Evolutionary conservation across 1,284 basidiomycete genomes (phyloP).

Genomic region (Cutaneotrichosporon mucoides): DNA sequence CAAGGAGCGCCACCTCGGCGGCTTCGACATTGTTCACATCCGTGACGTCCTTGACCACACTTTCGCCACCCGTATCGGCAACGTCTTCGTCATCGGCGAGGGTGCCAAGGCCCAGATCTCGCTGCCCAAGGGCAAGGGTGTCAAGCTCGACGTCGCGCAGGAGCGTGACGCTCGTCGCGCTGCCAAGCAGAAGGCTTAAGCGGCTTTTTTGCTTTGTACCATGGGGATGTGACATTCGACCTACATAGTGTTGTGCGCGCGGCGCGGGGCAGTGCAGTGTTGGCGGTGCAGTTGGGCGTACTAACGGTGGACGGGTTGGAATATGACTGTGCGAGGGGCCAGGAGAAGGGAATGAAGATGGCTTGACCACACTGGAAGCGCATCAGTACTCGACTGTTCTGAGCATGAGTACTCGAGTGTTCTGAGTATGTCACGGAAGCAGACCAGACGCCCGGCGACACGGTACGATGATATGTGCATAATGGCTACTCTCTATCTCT

Average conservation of each 20-base stretch:
- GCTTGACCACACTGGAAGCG: no score
- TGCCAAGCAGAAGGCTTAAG: not conserved
- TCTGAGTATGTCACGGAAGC: no score
- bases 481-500: no score
- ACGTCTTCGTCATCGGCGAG: conserved; percentile 97
- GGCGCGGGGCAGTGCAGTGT: no score
- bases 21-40: conserved; percentile 97
- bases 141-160: conserved; percentile 59
- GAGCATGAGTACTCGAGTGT: no score
- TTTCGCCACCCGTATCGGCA: conserved; percentile 91
- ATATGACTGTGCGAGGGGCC: no score
- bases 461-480: no score
- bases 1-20: conserved; percentile 95
- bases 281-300: no score
- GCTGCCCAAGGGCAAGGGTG: conserved; percentile 96
- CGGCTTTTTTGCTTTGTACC: conserved; percentile 4
- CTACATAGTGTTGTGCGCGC: not conserved
- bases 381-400: no score
- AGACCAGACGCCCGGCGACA: no score
- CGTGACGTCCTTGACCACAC: conserved; percentile 93
- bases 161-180: conserved; percentile 7
- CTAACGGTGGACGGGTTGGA: no score
- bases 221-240: conserved; percentile 6
- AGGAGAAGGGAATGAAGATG: no score
- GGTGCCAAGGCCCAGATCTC: conserved; percentile 95